These are phyloP conservation scores for Mortierella sp. DNA, from an alignment of 371 early-diverging fungal genomes.

Conservation along the genomic window DNA sequence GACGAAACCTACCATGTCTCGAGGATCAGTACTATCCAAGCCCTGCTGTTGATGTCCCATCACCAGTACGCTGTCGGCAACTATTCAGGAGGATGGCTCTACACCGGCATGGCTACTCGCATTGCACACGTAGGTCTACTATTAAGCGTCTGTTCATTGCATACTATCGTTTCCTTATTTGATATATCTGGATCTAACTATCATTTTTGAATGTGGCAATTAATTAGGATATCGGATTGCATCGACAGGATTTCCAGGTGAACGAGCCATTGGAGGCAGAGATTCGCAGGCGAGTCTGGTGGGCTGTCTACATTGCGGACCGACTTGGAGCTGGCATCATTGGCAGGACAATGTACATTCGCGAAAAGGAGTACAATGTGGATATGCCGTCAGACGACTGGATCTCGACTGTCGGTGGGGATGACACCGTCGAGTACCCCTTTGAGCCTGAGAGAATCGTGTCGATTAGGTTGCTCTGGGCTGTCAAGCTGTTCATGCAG, in stretches of 20 bases:
- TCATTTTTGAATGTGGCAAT: not conserved
- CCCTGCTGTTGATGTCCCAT: slow-evolving; percentile 52
- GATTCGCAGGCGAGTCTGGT: slow-evolving; percentile 51
- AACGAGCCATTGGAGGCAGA: slow-evolving; percentile 51
- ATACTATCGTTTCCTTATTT: not conserved
- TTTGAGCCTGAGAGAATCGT: slow-evolving; percentile 55
- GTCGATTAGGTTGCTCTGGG: slow-evolving; percentile 47
- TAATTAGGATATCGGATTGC: slow-evolving; percentile 52
- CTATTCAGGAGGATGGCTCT: slow-evolving; percentile 58
- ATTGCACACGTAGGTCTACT: slow-evolving; percentile 46
- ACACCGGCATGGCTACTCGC: slow-evolving; percentile 55
- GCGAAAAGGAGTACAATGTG: slow-evolving; percentile 57
- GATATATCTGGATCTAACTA: not conserved
- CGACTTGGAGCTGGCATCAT: slow-evolving; percentile 51
- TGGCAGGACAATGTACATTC: slow-evolving; percentile 45
- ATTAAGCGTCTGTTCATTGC: not conserved
- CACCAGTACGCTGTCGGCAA: slow-evolving; percentile 58
- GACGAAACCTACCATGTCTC: slow-evolving; percentile 58
- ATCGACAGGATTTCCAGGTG: slow-evolving; percentile 52
- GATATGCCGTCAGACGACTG: slow-evolving; percentile 54
- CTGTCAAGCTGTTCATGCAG: slow-evolving; percentile 55
- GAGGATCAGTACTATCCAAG: slow-evolving; percentile 47
- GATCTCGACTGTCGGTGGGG: slow-evolving; percentile 39
- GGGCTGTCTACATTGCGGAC: slow-evolving; percentile 58
- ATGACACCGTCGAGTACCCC: slow-evolving; percentile 52